Percentiles rank a stretch among this genome's conserved stretches.
Evolutionary conservation across 805 yeast genomes (phyloP).

Genomic region (Metschnikowia chrysomelidarum): DNA sequence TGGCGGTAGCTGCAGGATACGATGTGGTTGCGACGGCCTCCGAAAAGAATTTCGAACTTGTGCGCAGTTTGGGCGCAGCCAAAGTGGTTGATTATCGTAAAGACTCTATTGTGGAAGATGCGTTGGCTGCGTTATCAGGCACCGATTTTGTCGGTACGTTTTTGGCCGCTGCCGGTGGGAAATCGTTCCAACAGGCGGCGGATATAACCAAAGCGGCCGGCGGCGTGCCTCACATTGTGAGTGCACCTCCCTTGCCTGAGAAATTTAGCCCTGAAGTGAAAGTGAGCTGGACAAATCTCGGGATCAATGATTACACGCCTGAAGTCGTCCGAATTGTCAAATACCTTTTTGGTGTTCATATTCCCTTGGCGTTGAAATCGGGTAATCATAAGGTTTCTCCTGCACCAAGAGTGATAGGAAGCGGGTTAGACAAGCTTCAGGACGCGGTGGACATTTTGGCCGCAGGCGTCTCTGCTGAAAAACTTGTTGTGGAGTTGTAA

Average conservation of each 20-base stretch:
- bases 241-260: conserved; percentile 10
- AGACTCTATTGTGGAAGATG: conserved; percentile 6
- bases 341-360: conserved; percentile 2
- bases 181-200: conserved; percentile 9
- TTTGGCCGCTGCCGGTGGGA: conserved; percentile 12
- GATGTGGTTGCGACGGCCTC: conserved; percentile 12
- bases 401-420: conserved; percentile 8
- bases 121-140: conserved; percentile 4
- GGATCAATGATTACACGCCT: conserved; percentile 4
- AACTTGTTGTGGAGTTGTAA: conserved; percentile 12
- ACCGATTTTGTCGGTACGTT: conserved; percentile 11
- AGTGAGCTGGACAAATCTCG: conserved; percentile 8
- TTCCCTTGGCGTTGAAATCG: conserved; percentile 7
- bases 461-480: conserved; percentile 11
- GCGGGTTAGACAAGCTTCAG: conserved; percentile 7
- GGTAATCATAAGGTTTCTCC: conserved; percentile 1
- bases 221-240: conserved; percentile 2
- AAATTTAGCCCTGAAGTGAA: conserved; percentile 7
- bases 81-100: conserved; percentile 9
- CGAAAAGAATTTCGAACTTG: conserved; percentile 6
- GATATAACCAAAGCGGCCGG: conserved; percentile 3
- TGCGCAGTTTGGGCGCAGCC: conserved; percentile 9
- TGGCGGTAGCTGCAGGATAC: conserved; percentile 14
- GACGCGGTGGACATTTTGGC: conserved; percentile 7
- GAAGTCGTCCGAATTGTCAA: conserved; percentile 3